Base-by-base conservation (phyloP, 305 asterid species). In the Coffea humblotiana region DNA sequence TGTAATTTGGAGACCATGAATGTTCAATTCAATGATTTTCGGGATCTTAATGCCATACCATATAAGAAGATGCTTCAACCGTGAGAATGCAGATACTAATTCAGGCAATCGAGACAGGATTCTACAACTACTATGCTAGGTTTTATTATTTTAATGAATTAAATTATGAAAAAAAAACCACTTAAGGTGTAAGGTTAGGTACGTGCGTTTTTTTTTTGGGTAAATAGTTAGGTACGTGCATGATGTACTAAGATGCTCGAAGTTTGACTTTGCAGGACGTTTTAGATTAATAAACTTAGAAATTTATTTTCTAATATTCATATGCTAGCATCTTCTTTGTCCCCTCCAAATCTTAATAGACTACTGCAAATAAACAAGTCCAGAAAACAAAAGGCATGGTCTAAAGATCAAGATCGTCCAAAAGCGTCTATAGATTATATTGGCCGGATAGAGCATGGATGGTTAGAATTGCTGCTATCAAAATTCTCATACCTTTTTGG, bases 251-350 rank as follows among this genome's bases (percentile, higher is more conserved):
- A 32, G 60, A 75, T 70, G 58, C 74, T 51, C 54, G 71, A 51
- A 75, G 83, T 83, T 32, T 83, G 86, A 83, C 86, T 51, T 70
- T 70, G n/a, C 11, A 27, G 40, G 70, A 58, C 35, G 45, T 67
- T 47, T 12, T 72, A 40, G 51, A 27, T 70, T 45, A 16, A 27
- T 1, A 5, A 70, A 32, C 52, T 7, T 25, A 32, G 29, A 76
- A 27, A 18, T 63, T 29, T 75, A 9, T 40, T 3, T 40, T 2
- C 43, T 40, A 40, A 6, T 21, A 18, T 12, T 25, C 49, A 70
- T 76, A 25, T 15, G 48, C 51, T 25, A 21, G 68, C 76, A 78
- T 65, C 49, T 80, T 49, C 43, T 18, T 45, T 64, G 71, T 79
- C 77, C 82, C 61, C 77, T 64, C 77, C 64, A 72, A 37, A 25